Evolutionary conservation across 495 filamentous ascomycete genomes (phyloP).

Genomic region (Xylaria grammica): DNA sequence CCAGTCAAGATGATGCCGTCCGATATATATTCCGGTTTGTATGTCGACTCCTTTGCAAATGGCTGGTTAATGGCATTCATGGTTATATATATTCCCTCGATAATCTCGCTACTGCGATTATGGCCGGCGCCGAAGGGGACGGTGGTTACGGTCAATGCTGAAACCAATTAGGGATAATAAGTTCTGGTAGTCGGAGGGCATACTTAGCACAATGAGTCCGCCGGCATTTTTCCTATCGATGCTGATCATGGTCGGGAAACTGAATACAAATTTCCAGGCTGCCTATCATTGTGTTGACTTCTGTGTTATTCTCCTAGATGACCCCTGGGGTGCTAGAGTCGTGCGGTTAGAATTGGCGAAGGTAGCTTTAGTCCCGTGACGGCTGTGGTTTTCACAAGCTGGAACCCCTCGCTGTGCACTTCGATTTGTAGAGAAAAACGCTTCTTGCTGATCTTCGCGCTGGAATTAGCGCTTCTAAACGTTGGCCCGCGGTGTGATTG

Average conservation of each 20-base stretch:
- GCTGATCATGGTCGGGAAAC: neutral
- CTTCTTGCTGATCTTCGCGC: neutral
- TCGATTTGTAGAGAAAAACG: neutral
- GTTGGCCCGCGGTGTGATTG: too few relatives aligned
- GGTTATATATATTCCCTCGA: too few relatives aligned
- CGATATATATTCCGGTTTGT: too few relatives aligned
- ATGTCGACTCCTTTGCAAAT: too few relatives aligned
- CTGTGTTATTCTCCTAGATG: neutral
- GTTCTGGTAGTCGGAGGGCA: neutral
- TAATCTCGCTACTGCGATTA: too few relatives aligned
- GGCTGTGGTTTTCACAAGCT: neutral
- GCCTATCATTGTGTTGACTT: neutral
- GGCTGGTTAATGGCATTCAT: too few relatives aligned
- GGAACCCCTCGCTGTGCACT: neutral
- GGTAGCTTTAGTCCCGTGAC: neutral
- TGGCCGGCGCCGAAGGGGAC: too few relatives aligned
- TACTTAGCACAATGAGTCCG: neutral
- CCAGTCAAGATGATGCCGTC: too few relatives aligned
- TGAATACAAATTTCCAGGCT: neutral
- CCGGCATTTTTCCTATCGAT: neutral
- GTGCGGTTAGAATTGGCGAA: neutral
- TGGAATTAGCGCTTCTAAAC: too few relatives aligned
- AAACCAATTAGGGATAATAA: neutral
- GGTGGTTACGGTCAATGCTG: neutral
- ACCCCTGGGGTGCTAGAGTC: neutral